A percentile compares a stretch with the other conserved stretches of the same genome.
Conservation (phyloP, 2,329 filamentous ascomycete genomes). For the Fusarium annulatum region DNA sequence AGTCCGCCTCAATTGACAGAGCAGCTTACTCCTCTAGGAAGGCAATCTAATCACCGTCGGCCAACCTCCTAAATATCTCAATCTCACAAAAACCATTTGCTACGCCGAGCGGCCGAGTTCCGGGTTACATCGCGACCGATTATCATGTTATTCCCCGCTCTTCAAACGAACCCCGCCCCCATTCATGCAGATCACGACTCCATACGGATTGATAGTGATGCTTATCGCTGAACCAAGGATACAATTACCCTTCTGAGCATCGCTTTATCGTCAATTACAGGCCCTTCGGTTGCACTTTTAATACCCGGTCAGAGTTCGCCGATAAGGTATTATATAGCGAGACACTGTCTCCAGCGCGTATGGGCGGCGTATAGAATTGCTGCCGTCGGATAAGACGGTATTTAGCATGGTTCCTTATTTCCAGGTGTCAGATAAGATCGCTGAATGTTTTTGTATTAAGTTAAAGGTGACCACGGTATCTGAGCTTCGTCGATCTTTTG, state of each 20-base stretch:
- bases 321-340: not conserved
- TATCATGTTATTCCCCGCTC: constrained; percentile 1
- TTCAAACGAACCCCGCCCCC: not conserved
- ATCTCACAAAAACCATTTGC: too few species aligned
- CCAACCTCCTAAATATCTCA: not conserved
- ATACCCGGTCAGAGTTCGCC: not conserved
- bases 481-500: not conserved
- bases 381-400: not conserved
- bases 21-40: not conserved
- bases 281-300: not conserved
- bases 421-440: not conserved
- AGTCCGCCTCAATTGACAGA: too few species aligned
- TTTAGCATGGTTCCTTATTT: not conserved
- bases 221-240: not conserved
- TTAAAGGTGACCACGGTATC: not conserved
- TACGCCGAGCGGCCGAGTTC: not conserved
- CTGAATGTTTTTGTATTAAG: not conserved
- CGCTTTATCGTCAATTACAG: not conserved
- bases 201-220: not conserved
- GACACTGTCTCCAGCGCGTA: not conserved
- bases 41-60: not conserved
- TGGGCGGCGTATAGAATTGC: not conserved
- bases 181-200: not conserved
- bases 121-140: not conserved
- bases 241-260: constrained; percentile 2